Conservation (phyloP, 73 alveolate genomes). For the Uronychia binucleata region DNA sequence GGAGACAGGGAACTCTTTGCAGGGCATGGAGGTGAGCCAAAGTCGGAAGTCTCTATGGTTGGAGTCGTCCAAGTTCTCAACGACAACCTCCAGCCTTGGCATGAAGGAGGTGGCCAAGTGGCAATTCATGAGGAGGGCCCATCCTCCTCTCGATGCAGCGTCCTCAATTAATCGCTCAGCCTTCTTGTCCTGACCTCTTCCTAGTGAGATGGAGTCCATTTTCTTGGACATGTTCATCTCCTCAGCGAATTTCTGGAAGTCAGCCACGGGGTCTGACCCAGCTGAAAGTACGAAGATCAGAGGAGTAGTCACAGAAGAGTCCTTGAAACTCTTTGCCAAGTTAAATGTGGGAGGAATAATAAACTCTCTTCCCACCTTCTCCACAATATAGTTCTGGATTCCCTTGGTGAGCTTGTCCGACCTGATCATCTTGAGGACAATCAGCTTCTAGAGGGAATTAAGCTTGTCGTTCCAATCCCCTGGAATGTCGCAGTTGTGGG, state of each 20-base stretch:
- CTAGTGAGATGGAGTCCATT: slow-evolving; percentile 96
- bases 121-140: slow-evolving; percentile 99
- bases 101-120: slow-evolving; percentile 99
- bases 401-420: slow-evolving; percentile 95
- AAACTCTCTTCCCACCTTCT: slow-evolving; percentile 95
- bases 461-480: slow-evolving; percentile 96
- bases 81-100: slow-evolving; percentile 98
- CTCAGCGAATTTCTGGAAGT: slow-evolving; percentile 97
- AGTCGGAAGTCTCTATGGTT: slow-evolving; percentile 99
- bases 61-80: slow-evolving; percentile 94
- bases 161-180: slow-evolving; percentile 98
- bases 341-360: slow-evolving; percentile 99
- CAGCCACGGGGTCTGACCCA: slow-evolving; percentile 99
- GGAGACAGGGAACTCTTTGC: slow-evolving; percentile 98
- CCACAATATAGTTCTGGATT: slow-evolving; percentile 91
- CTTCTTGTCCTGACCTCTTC: slow-evolving; percentile 99
- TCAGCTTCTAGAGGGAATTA: slow-evolving; percentile 86
- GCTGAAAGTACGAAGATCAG: slow-evolving; percentile 98
- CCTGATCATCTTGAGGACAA: slow-evolving; percentile 91
- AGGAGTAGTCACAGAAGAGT: slow-evolving; percentile 98
- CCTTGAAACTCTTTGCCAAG: slow-evolving; percentile 97
- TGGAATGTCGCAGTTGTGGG: slow-evolving; percentile 92
- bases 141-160: slow-evolving; percentile 97
- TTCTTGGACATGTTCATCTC: slow-evolving; percentile 98
- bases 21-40: slow-evolving; percentile 99